Conservation (phyloP, 495 filamentous ascomycete genomes). For the Aspergillus avenaceus region DNA sequence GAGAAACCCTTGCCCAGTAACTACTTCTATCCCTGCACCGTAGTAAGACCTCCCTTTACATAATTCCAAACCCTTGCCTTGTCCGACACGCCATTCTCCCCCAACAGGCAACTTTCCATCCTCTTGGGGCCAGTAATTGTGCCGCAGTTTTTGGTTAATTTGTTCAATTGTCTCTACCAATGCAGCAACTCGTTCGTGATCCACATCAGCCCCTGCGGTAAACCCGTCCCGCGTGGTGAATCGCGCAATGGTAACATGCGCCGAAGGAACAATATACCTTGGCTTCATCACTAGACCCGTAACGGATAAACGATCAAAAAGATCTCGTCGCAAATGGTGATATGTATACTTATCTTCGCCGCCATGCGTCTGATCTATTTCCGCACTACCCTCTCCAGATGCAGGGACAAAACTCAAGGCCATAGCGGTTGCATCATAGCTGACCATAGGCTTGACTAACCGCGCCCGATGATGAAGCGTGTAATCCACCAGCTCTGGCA, state of each 20-base stretch:
- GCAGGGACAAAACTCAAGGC: conserved; percentile 84
- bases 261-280: conserved; percentile 80
- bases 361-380: background rate
- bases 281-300: conserved; percentile 60
- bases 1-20: conserved; percentile 53
- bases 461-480: conserved; percentile 60
- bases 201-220: conserved; percentile 25
- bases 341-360: conserved; percentile 68
- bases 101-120: conserved; percentile 40
- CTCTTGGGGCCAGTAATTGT: conserved; percentile 59
- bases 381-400: conserved; percentile 45
- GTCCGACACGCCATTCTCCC: conserved; percentile 68
- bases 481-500: conserved; percentile 57
- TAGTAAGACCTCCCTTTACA: conserved; percentile 76
- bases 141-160: conserved; percentile 67
- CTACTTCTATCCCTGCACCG: conserved; percentile 65
- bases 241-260: conserved; percentile 82
- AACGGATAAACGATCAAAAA: conserved; percentile 55
- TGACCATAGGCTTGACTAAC: conserved; percentile 76
- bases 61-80: conserved; percentile 70
- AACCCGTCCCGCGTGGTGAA: conserved; percentile 60
- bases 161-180: conserved; percentile 67
- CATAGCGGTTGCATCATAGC: conserved; percentile 78
- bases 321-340: conserved; percentile 81
- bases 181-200: conserved; percentile 44